phyloP scores from a whole-genome alignment of 1,139 yeast genomes.

The Arxiozyma bovina region DNA sequence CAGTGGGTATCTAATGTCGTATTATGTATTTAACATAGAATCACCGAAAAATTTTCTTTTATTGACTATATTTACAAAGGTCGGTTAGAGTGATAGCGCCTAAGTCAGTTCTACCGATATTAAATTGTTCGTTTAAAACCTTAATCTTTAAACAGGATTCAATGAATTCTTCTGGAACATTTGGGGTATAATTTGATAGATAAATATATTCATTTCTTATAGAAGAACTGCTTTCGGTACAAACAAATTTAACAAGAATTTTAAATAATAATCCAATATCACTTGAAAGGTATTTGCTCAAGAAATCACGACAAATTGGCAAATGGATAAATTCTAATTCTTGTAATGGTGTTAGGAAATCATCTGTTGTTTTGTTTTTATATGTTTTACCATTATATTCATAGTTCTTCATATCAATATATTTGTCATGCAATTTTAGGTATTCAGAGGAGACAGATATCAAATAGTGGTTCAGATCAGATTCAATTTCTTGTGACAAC shows the following conservation, averaged over 20 bases:
- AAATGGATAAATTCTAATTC: constrained; percentile 11
- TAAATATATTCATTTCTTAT: constrained; percentile 7
- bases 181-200: constrained; percentile 5
- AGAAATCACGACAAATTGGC: constrained; percentile 10
- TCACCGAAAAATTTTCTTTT: background rate
- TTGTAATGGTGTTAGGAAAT: constrained; percentile 5
- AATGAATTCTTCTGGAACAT: constrained; percentile 6
- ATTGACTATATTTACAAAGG: constrained; percentile 6
- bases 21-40: background rate
- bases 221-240: constrained; percentile 8
- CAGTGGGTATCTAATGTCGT: background rate
- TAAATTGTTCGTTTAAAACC: constrained; percentile 9
- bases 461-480: constrained; percentile 9
- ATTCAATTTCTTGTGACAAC: constrained; percentile 6
- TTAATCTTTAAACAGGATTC: constrained; percentile 8
- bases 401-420: constrained; percentile 2
- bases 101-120: constrained; percentile 6
- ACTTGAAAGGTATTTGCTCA: constrained; percentile 4
- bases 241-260: constrained; percentile 8
- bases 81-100: constrained; percentile 3
- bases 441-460: constrained; percentile 7
- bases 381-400: background rate
- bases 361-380: background rate
- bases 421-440: constrained; percentile 6
- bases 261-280: constrained; percentile 8